Base-by-base conservation (phyloP, 495 filamentous ascomycete species). In the Penicillium turbatum region DNA sequence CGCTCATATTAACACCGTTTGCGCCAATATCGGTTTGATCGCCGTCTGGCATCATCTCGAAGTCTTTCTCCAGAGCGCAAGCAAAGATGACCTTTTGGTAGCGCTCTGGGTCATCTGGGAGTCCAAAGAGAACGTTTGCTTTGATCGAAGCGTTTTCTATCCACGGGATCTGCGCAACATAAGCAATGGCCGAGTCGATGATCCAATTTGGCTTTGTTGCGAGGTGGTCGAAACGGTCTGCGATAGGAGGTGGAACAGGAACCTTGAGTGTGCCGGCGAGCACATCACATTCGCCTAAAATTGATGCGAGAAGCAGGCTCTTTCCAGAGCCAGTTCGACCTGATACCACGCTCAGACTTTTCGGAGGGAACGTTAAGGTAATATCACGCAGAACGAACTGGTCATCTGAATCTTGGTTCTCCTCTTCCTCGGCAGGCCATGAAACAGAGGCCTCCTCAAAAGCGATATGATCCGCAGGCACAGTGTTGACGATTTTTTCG, bases 101-200 rank as follows among this genome's bases (percentile, higher is more conserved):
- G 19, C 89, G 80, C 6, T 70, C 68, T 35, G 77, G 65, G 50
- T 88, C 79, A 44, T 72, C 84, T 1, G 88, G 87, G 8, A 91
- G 71, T 13, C 88, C 87, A 57, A 91, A 77, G 0, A 88, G 61
- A 41, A 93, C 86, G 51, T 90, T 90, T 15, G 87, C 82, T 52
- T 77, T 82, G 57, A 93, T 84, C 6, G 79, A 87, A 0, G 86
- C 86, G 57, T 92, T 92, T 56, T 92, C 88, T 52, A 93, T 90
- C 88, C 88, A 93, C 0, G 88, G 88, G 15, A 86, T 88, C 64
- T 93, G 89, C 6, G 86, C 82, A 26, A 93, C 87, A 63, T 85
- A 93, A 0, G 88, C 88, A 41, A 90, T 81, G 1, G 82, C 75
- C 1, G 75, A 75, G 13, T 85, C 81, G 17, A 89, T 75, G 12